Evolutionary conservation across 345 rosid genomes (phyloP).

Genomic region (Pseudoturritis turrita): DNA sequence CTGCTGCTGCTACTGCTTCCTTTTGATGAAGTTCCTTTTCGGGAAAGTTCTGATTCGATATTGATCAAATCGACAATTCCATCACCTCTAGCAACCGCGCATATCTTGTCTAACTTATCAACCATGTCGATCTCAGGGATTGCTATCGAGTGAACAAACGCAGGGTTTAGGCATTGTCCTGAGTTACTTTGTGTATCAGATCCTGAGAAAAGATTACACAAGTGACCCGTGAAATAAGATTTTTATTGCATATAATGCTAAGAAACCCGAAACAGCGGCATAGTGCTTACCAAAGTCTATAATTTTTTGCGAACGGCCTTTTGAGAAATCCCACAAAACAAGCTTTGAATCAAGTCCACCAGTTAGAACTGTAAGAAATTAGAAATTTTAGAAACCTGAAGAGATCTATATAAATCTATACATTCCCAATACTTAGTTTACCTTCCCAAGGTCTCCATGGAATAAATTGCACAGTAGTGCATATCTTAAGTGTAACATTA

Average conservation of each 20-base stretch:
- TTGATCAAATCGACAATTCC: slow-evolving; percentile 66
- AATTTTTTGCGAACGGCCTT: slow-evolving; percentile 61
- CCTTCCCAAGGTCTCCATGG: slow-evolving; percentile 99
- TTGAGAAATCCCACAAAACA: slow-evolving; percentile 90
- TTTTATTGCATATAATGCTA: background rate
- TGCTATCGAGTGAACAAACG: slow-evolving; percentile 78
- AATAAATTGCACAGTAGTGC: slow-evolving; percentile 82
- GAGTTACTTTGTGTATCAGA: slow-evolving; percentile 28
- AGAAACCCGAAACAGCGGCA: background rate
- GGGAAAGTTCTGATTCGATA: slow-evolving; percentile 58
- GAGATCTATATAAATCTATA: background rate
- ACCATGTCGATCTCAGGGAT: slow-evolving; percentile 77
- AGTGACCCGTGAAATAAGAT: background rate
- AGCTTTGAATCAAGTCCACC: slow-evolving; percentile 95
- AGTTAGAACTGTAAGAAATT: slow-evolving; percentile 50
- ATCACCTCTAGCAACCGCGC: slow-evolving; percentile 83
- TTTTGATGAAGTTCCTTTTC: slow-evolving; percentile 57
- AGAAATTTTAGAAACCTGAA: background rate
- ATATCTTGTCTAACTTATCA: slow-evolving; percentile 56
- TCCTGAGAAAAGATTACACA: slow-evolving; percentile 36
- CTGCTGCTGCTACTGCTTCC: slow-evolving; percentile 21
- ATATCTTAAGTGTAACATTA: slow-evolving; percentile 51
- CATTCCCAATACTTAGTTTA: slow-evolving; percentile 11
- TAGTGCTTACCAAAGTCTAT: slow-evolving; percentile 61
- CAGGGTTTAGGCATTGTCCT: slow-evolving; percentile 80